Base-by-base conservation (phyloP, 2,329 filamentous ascomycete species). In the Venturia pyrina region DNA sequence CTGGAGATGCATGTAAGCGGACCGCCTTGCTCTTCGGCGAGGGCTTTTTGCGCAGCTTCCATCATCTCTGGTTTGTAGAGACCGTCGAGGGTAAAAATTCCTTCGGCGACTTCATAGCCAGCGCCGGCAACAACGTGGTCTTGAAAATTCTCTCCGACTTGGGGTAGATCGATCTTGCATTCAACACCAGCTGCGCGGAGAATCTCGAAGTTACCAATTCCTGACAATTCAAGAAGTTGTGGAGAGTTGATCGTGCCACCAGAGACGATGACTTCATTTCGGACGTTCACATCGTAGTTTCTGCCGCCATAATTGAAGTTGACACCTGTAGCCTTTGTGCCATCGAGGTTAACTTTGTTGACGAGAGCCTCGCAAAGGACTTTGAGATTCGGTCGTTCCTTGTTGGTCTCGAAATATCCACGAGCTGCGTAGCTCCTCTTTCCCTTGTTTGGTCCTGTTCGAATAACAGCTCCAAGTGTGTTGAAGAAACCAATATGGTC, bases 331-430 rank as follows among this genome's bases (percentile, higher is more conserved):
- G 43, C 74, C 28, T 61, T 73, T 10, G 73, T 75, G 17, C 75
- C 78, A 37, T 80, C 73, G 41, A 83, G 70, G 46, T 82, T 68
- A 68, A 87, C 72, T 67, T 82, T 72, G 60, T 78, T 67, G 21
- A 82, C 79, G 41, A 78, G 69, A 3, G 81, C 79, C 48, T 82
- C 76, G 1, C 79, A 80, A 5, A 83, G 70, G 1, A 84, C 71
- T n/a, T 75, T 72, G 2, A 85, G 70, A 50, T 63, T 63, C 3
- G 40, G 21, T n/a, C 62, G 40, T 21, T 46, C 44, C 21, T 50
- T 63, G 28, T 40, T 44, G 10, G 62, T 19, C 40, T 46, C 40
- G 32, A 28, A 63, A 34, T 63, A 63, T 11, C 34, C 62, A 5
- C 32, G 37, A n/a, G 41, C 62, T 28, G 62, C 62, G 41, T 63